Percentiles rank a stretch among this genome's conserved stretches.
Conservation (phyloP, 106 monocot species). For the Alisma plantagoaquatica region DNA sequence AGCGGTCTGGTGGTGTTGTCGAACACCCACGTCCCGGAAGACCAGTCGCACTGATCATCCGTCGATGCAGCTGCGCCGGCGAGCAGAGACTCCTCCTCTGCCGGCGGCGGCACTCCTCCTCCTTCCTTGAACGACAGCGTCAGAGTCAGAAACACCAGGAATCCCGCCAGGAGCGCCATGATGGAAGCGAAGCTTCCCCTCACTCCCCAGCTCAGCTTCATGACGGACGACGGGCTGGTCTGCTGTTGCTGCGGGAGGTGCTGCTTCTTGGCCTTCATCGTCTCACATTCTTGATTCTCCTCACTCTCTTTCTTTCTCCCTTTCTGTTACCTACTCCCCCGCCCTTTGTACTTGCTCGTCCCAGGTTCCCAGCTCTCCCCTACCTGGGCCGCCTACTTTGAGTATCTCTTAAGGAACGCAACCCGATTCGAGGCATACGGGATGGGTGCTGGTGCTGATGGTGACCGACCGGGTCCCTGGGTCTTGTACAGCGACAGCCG, state of each 20-base stretch:
- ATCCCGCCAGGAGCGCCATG: neutral
- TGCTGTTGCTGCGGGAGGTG: neutral
- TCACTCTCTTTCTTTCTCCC: no score
- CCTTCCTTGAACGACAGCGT: neutral
- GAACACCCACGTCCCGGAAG: constrained; percentile 48
- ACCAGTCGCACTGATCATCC: constrained; percentile 7
- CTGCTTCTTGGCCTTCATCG: constrained; percentile 9
- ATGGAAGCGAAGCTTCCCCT: neutral
- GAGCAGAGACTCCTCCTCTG: neutral
- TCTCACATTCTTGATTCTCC: no score
- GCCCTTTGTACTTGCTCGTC: no score
- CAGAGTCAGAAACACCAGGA: neutral
- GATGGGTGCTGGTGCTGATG: no score
- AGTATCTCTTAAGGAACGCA: no score
- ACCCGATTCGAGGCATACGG: no score
- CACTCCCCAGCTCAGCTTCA: constrained; percentile 3
- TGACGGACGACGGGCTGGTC: no score
- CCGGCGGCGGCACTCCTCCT: neutral
- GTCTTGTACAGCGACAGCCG: no score
- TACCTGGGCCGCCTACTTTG: no score
- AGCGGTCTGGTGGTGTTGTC: constrained; percentile 47
- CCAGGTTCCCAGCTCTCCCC: no score
- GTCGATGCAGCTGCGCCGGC: neutral
- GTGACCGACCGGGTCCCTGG: no score
- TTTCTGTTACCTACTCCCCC: no score